Percentiles rank a stretch among this genome's conserved stretches.
These are phyloP conservation scores for Trypanosoma boissoni DNA, from an alignment of 208 protist genomes.

Conservation along the genomic window DNA sequence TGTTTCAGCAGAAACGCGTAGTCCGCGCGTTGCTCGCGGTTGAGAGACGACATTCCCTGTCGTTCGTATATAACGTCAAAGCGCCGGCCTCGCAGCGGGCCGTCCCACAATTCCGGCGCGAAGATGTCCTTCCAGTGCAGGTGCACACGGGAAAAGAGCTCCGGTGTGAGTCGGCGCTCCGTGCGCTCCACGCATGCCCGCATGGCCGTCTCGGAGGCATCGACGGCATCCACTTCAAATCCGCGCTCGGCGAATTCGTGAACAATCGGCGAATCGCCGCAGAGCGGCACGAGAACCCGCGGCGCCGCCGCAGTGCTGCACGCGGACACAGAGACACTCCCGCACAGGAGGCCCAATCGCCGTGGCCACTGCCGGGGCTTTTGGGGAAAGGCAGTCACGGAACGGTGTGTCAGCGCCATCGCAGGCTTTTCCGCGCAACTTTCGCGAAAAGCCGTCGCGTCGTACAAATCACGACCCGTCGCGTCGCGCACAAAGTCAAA, in stretches of 20 bases:
- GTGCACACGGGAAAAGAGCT: slow-evolving; percentile 46
- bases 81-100: slow-evolving; percentile 34
- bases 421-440: slow-evolving; percentile 1
- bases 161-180: slow-evolving; percentile 41
- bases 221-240: slow-evolving; percentile 84
- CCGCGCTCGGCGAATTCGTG: slow-evolving; percentile 57
- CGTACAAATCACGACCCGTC: slow-evolving; percentile 70
- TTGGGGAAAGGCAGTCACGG: too few relatives aligned
- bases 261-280: slow-evolving; percentile 85
- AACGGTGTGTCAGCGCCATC: too few relatives aligned
- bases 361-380: background rate
- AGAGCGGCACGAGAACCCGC: slow-evolving; percentile 80
- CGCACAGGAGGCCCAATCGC: background rate
- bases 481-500: slow-evolving; percentile 64
- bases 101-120: slow-evolving; percentile 71
- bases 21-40: slow-evolving; percentile 73
- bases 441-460: slow-evolving; percentile 41
- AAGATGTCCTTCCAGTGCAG: slow-evolving; percentile 82
- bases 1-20: slow-evolving; percentile 80
- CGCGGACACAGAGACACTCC: background rate
- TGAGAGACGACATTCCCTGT: slow-evolving; percentile 81
- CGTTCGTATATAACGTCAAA: slow-evolving; percentile 90
- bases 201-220: slow-evolving; percentile 74
- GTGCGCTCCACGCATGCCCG: slow-evolving; percentile 60
- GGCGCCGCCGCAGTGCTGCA: slow-evolving; percentile 13